Base-by-base conservation (phyloP, 441 rosid genomes). In the Mallotus japonicus region DNA sequence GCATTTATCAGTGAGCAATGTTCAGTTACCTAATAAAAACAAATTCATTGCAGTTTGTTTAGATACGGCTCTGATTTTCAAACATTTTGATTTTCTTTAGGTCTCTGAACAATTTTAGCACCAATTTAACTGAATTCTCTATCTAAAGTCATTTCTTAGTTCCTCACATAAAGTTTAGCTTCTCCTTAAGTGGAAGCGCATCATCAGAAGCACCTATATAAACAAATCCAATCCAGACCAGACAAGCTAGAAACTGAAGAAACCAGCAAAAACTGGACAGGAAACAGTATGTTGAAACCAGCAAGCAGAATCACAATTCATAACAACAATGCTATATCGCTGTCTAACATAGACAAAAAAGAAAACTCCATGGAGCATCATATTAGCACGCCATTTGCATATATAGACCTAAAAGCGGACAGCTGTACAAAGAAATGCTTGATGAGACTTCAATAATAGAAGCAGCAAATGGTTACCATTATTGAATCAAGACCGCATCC, bases 401-500 rank as follows among this genome's bases (percentile, higher is more conserved):
- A 47, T 55, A 61, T 46, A 44, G 74, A 12, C 20, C 40, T 34
- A 34, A 34, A 34, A 34, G 5, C 40, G 3, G 40, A 34, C 40
- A 34, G 40, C 4, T 34, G 40, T 3, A 5, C 40, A 34, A 1
- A 5, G 5, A 34, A 34, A 34, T 34, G 40, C 40, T 3, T 34
- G 40, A 34, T 34, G 4, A 3, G 40, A 34, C 40, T 34, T 34
- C 40, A 34, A 34, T 5, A 34, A 34, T 5, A 34, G 40, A 34
- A 34, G 40, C 40, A 34, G 28, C 28, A 50, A 50, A 50, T 50
- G 8, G 8, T 76, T 80, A 93, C 98, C 93, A 91, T 89, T 44
- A 91, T 79, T 65, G 83, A 87, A 74, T 85, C 87, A 72, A 91
- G 83, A 61, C 97, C 98, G 61, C 91, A 87, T 65, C 95, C 98